A percentile compares a stretch with the other conserved stretches of the same genome.
Evolutionary conservation across 225 moss, liverwort and hornwort species (phyloP).

Genomic region (Climacium dendroides): DNA sequence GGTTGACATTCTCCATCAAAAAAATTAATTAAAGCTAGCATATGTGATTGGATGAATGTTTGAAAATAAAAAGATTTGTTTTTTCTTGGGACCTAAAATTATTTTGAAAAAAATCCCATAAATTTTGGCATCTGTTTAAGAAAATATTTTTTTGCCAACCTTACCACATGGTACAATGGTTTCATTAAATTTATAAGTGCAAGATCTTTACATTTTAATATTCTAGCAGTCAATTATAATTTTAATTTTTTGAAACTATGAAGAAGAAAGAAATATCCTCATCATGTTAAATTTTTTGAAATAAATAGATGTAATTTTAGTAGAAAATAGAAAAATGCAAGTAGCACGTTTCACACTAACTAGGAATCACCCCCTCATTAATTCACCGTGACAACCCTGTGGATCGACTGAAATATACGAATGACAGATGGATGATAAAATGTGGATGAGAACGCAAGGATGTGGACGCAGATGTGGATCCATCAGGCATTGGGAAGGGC

Average conservation of each 20-base stretch:
- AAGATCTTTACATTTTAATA: background rate
- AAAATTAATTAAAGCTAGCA: no score
- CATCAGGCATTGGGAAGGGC: background rate
- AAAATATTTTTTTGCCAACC: background rate
- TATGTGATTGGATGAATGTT: background rate
- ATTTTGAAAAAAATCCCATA: accelerated
- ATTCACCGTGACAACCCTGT: background rate
- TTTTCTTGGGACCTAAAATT: background rate
- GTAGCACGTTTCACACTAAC: background rate
- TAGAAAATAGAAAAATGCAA: background rate
- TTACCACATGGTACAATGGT: no score
- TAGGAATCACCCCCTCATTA: no score
- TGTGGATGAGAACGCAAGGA: background rate
- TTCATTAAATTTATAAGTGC: background rate
- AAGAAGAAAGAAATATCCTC: background rate
- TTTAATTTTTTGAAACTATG: background rate
- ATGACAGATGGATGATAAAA: background rate
- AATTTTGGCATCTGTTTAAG: no score
- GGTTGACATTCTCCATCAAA: accelerated
- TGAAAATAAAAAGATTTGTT: background rate
- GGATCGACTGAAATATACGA: background rate
- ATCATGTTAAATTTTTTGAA: background rate
- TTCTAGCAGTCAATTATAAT: background rate
- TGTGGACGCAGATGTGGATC: conserved; percentile 11
- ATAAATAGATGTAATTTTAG: background rate